These are phyloP conservation scores for Martiniozyma asiatica DNA, from an alignment of 1,139 yeast genomes.

Conservation along the genomic window DNA sequence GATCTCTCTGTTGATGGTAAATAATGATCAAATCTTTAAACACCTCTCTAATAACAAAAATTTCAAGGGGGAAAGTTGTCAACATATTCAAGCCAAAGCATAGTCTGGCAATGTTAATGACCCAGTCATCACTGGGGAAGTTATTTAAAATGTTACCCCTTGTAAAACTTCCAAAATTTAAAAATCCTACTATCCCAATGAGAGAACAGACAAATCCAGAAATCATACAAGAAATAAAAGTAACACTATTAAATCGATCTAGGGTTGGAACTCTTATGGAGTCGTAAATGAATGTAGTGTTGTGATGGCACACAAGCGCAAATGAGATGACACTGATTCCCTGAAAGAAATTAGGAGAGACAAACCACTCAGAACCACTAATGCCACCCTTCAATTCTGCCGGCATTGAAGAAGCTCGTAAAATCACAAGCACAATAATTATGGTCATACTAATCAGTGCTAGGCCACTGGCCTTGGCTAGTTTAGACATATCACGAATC, in stretches of 20 bases:
- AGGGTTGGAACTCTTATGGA: slow-evolving; percentile 68
- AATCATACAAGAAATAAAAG: slow-evolving; percentile 74
- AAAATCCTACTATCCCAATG: slow-evolving; percentile 72
- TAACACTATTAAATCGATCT: slow-evolving; percentile 59
- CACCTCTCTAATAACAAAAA: slow-evolving; percentile 83
- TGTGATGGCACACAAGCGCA: slow-evolving; percentile 92
- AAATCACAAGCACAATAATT: slow-evolving; percentile 61
- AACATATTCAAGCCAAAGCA: slow-evolving; percentile 92
- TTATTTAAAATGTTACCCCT: slow-evolving; percentile 83
- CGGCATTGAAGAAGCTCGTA: slow-evolving; percentile 58
- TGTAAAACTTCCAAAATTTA: slow-evolving; percentile 65
- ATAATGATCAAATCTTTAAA: slow-evolving; percentile 45
- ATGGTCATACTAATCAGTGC: slow-evolving; percentile 78
- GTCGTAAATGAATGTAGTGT: slow-evolving; percentile 79
- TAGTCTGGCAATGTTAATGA: slow-evolving; percentile 75
- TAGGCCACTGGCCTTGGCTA: slow-evolving; percentile 80
- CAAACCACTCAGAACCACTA: slow-evolving; percentile 34
- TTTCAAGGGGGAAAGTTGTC: slow-evolving; percentile 84
- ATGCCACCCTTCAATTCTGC: slow-evolving; percentile 36
- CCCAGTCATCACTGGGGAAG: slow-evolving; percentile 60
- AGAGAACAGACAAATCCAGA: slow-evolving; percentile 70
- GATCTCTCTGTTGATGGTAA: slow-evolving; percentile 13
- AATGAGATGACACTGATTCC: slow-evolving; percentile 87
- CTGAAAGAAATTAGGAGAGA: slow-evolving; percentile 64
- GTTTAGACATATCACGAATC: slow-evolving; percentile 67